Percentiles rank a stretch among this genome's conserved stretches.
phyloP scores from a whole-genome alignment of 139 green algal species.

The Picochlorum sp. region DNA sequence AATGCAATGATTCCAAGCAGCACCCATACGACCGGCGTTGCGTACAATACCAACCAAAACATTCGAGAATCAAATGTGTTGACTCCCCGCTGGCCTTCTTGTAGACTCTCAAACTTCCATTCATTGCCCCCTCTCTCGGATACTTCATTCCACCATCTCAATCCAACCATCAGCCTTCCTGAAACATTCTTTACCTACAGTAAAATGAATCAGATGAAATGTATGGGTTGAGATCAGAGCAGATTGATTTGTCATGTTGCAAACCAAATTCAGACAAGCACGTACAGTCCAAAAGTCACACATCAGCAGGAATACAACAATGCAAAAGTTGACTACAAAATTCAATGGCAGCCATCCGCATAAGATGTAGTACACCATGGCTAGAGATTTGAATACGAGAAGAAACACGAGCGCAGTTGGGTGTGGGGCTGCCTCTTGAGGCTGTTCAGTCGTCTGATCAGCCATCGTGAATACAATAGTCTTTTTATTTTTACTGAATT shows the following conservation, averaged over 20 bases:
- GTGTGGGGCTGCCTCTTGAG: constrained; percentile 27
- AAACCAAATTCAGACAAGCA: not conserved
- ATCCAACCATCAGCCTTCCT: constrained; percentile 81
- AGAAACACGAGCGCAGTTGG: constrained; percentile 38
- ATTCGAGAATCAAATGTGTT: constrained; percentile 56
- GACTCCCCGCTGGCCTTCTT: constrained; percentile 59
- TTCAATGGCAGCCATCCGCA: constrained; percentile 39
- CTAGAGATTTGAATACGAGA: constrained; percentile 40
- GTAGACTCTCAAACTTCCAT: constrained; percentile 87
- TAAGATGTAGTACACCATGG: constrained; percentile 28
- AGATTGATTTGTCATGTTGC: too few species aligned
- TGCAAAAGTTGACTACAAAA: constrained; percentile 82
- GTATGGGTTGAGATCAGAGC: too few species aligned
- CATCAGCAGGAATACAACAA: constrained; percentile 67
- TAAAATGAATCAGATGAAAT: not conserved
- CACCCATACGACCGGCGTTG: constrained; percentile 46
- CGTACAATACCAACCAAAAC: constrained; percentile 69
- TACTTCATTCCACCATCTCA: constrained; percentile 96
- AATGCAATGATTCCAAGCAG: constrained; percentile 55
- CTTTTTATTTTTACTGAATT: too few species aligned
- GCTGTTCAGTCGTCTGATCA: too few species aligned
- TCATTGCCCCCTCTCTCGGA: constrained; percentile 77
- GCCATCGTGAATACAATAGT: too few species aligned
- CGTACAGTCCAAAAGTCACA: constrained; percentile 86
- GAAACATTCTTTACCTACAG: constrained; percentile 87